Percentiles rank a stretch among this genome's conserved stretches.
These are phyloP conservation scores for Tagetes erecta DNA, from an alignment of 129 eudicot genomes.

Conservation along the genomic window DNA sequence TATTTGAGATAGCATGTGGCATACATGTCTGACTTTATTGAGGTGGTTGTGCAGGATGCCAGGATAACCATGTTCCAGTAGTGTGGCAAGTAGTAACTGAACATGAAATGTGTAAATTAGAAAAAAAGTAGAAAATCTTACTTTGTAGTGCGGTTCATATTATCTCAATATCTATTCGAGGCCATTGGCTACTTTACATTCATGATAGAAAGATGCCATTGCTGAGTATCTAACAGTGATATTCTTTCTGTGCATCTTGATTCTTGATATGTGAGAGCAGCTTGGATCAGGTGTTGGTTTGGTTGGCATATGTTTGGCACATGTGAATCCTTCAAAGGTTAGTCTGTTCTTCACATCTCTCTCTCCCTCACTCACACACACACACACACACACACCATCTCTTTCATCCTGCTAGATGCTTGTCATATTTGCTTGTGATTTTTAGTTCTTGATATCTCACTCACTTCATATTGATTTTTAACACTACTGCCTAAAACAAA, in stretches of 20 bases:
- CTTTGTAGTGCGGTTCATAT: constrained; percentile 12
- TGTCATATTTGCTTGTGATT: not conserved
- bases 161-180: not conserved
- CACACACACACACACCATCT: not conserved
- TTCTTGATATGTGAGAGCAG: constrained; percentile 40
- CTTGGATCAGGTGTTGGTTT: constrained; percentile 98
- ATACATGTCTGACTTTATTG: constrained; percentile 5
- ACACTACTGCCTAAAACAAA: constrained; percentile 1
- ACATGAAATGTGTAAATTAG: constrained; percentile 1
- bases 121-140: not conserved
- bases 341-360: constrained; percentile 31
- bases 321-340: constrained; percentile 71
- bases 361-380: constrained; percentile 9
- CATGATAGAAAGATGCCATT: not conserved
- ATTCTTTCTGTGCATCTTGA: not conserved
- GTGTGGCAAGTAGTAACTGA: constrained; percentile 4
- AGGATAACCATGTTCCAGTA: not conserved
- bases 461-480: constrained; percentile 1
- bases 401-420: not conserved
- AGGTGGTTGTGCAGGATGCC: constrained; percentile 20
- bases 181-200: constrained; percentile 2
- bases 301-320: constrained; percentile 82
- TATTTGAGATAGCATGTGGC: not conserved
- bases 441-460: not conserved
- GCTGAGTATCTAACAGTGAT: not conserved